Evolutionary conservation across 2,329 filamentous ascomycete species (phyloP).

Genomic region (Aspergillus ibericus): DNA sequence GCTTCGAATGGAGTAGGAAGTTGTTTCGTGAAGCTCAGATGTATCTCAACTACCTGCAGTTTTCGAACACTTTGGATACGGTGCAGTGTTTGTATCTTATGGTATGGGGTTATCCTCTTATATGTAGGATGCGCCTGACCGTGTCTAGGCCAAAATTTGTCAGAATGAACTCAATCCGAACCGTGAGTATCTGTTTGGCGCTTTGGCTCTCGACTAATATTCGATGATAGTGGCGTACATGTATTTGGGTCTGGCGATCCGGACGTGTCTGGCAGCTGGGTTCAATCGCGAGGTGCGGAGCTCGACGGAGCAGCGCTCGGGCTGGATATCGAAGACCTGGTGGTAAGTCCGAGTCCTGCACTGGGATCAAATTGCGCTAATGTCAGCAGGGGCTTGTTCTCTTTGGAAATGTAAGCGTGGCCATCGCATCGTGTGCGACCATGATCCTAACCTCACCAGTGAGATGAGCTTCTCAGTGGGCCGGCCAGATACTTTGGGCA

Average conservation of each 20-base stretch:
- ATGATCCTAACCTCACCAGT: constrained; percentile 22
- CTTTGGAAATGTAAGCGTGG: constrained; percentile 43
- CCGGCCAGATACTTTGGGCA: constrained; percentile 50
- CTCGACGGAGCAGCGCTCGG: constrained; percentile 35
- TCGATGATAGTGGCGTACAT: constrained; percentile 44
- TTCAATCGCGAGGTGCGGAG: constrained; percentile 47
- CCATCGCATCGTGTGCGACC: neutral
- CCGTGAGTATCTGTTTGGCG: constrained; percentile 28
- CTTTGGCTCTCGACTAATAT: constrained; percentile 18
- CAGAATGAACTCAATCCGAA: constrained; percentile 53
- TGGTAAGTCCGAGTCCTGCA: constrained; percentile 36
- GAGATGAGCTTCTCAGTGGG: constrained; percentile 53
- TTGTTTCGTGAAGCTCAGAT: constrained; percentile 47
- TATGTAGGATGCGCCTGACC: neutral
- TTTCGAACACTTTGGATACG: constrained; percentile 50
- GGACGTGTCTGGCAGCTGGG: constrained; percentile 50
- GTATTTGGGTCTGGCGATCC: constrained; percentile 50
- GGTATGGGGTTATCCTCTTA: constrained; percentile 22
- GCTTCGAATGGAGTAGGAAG: constrained; percentile 50
- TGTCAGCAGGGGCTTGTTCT: constrained; percentile 44
- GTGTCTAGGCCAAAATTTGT: constrained; percentile 47
- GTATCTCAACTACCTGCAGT: constrained; percentile 41
- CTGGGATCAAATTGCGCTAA: neutral
- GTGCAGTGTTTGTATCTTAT: constrained; percentile 52
- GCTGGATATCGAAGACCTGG: constrained; percentile 48